Evolutionary conservation across 1,284 basidiomycete genomes (phyloP).

Genomic region (Cryptococcus sp.): DNA sequence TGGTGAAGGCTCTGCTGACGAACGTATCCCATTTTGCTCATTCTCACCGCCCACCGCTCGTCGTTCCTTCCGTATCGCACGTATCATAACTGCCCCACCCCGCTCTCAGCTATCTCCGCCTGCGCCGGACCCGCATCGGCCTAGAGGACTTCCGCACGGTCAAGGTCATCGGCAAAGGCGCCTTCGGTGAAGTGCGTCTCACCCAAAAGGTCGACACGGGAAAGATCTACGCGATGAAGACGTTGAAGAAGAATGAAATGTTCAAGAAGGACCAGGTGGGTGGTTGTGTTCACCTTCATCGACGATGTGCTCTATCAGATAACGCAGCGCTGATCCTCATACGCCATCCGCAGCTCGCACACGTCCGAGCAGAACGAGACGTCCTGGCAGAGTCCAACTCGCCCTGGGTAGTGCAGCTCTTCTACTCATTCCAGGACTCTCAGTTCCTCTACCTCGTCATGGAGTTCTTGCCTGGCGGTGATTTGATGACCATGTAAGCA

Average conservation of each 20-base stretch:
- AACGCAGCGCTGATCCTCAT: neutral
- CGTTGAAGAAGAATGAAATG: slow-evolving; percentile 96
- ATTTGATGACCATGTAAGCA: slow-evolving; percentile 73
- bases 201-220: slow-evolving; percentile 97
- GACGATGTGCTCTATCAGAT: too few relatives aligned
- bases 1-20: neutral
- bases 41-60: neutral
- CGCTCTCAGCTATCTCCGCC: slow-evolving; percentile 66
- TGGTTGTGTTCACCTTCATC: slow-evolving; percentile 4
- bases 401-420: slow-evolving; percentile 94
- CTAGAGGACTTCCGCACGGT: slow-evolving; percentile 93
- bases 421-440: slow-evolving; percentile 98
- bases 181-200: slow-evolving; percentile 94
- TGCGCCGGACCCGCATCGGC: slow-evolving; percentile 89
- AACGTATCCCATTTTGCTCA: neutral
- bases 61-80: neutral
- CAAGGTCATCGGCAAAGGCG: slow-evolving; percentile 98
- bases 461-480: slow-evolving; percentile 98
- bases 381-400: slow-evolving; percentile 97
- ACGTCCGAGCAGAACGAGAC: slow-evolving; percentile 97
- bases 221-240: slow-evolving; percentile 99
- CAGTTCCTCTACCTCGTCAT: slow-evolving; percentile 96
- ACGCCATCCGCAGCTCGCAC: slow-evolving; percentile 69
- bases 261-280: slow-evolving; percentile 95
- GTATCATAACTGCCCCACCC: slow-evolving; percentile 10